phyloP scores from a whole-genome alignment of 768 basidiomycete genomes.

The Mrakia blollopis region DNA sequence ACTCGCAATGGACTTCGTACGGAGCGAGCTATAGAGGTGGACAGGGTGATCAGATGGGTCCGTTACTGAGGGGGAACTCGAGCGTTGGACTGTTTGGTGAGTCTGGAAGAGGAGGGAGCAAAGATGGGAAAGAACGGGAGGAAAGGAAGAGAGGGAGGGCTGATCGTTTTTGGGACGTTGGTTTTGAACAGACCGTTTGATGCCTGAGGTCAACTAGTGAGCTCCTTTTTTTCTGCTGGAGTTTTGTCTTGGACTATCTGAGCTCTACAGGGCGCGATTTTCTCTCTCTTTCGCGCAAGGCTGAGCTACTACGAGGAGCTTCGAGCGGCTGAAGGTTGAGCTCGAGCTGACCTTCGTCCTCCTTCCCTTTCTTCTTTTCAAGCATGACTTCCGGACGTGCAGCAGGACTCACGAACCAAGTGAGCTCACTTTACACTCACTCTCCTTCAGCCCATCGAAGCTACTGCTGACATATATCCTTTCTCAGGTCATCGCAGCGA shows the following conservation, averaged over 20 bases:
- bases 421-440: background rate
- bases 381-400: background rate
- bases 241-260: background rate
- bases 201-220: background rate
- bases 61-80: background rate
- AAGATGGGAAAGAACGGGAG: too few relatives aligned
- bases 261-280: background rate
- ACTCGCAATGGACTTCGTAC: too few relatives aligned
- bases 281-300: too few relatives aligned
- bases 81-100: background rate
- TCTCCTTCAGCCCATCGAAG: background rate
- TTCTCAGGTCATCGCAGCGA: background rate
- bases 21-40: too few relatives aligned
- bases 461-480: background rate
- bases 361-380: background rate
- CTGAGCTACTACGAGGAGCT: too few relatives aligned
- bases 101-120: background rate
- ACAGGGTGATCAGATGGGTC: background rate
- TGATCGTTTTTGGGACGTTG: background rate
- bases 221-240: background rate
- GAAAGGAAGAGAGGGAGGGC: background rate
- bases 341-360: background rate
- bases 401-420: conserved; percentile 5
- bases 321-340: background rate
- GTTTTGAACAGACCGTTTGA: background rate